These are phyloP conservation scores for Geotrichum bryndzae DNA, from an alignment of 1,139 yeast genomes.

Conservation along the genomic window DNA sequence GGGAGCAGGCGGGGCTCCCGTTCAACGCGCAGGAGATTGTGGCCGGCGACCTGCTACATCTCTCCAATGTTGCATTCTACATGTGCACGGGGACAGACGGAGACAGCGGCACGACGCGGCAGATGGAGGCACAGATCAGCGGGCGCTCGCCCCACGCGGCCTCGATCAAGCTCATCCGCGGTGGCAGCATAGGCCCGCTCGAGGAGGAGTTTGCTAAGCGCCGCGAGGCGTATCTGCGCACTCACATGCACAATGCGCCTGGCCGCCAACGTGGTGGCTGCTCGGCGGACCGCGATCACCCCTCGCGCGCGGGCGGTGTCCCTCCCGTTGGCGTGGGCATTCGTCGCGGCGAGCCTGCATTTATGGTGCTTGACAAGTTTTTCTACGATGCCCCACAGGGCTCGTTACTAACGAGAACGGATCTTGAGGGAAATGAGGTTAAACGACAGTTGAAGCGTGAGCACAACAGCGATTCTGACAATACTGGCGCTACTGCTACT, in stretches of 20 bases:
- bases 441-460: not conserved
- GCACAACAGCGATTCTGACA: not conserved
- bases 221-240: slow-evolving; percentile 4
- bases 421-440: not conserved
- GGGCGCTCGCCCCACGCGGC: not conserved
- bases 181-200: not conserved
- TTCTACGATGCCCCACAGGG: slow-evolving; percentile 2
- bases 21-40: slow-evolving; percentile 4
- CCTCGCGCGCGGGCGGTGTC: slow-evolving; percentile 1
- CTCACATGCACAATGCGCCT: not conserved
- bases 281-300: not conserved
- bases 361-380: not conserved
- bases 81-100: not conserved
- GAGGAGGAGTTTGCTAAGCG: slow-evolving; percentile 3
- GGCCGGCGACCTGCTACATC: slow-evolving; percentile 9
- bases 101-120: not conserved
- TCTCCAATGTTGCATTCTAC: slow-evolving; percentile 9
- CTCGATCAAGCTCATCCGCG: not conserved
- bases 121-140: slow-evolving; percentile 11
- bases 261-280: not conserved
- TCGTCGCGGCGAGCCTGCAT: not conserved
- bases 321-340: slow-evolving; percentile 1
- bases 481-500: not conserved
- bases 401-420: not conserved
- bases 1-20: slow-evolving; percentile 10